A percentile compares a stretch with the other conserved stretches of the same genome.
phyloP scores from a whole-genome alignment of 306 rosid genomes.

The Mimosa pudica region DNA sequence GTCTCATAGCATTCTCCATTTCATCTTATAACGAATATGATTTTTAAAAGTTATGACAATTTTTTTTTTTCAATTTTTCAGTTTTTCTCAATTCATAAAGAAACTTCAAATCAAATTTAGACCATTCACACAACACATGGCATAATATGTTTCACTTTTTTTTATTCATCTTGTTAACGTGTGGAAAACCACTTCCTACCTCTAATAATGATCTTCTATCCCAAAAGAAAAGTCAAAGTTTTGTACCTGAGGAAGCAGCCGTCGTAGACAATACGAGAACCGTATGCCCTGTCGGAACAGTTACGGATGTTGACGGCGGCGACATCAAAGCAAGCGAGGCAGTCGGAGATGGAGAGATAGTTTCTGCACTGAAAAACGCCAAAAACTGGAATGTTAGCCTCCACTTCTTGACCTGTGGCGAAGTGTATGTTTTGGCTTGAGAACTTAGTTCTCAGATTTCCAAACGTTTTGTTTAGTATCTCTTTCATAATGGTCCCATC shows the following conservation, averaged over 20 bases:
- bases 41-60: too few species aligned
- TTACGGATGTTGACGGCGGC: conserved; percentile 39
- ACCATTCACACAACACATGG: too few species aligned
- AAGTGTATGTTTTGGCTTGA: conserved; percentile 38
- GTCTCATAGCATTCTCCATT: too few species aligned
- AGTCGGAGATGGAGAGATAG: conserved; percentile 45
- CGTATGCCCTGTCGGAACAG: conserved; percentile 51
- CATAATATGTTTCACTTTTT: too few species aligned
- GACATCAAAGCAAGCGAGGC: conserved; percentile 45
- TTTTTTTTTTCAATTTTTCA: too few species aligned
- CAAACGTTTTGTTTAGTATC: conserved; percentile 46
- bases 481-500: conserved; percentile 35
- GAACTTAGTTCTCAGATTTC: conserved; percentile 34
- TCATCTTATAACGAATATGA: too few species aligned
- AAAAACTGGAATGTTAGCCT: conserved; percentile 32
- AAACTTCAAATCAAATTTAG: too few species aligned
- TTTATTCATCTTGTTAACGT: too few species aligned
- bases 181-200: too few species aligned
- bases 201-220: too few species aligned
- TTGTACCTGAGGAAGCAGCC: conserved; percentile 71
- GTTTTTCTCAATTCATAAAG: too few species aligned
- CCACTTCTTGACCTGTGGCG: conserved; percentile 42
- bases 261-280: conserved; percentile 62
- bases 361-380: conserved; percentile 38
- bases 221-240: not conserved